Evolutionary conservation across 257 asterid genomes (phyloP).

Genomic region (Paulownia fortunei): DNA sequence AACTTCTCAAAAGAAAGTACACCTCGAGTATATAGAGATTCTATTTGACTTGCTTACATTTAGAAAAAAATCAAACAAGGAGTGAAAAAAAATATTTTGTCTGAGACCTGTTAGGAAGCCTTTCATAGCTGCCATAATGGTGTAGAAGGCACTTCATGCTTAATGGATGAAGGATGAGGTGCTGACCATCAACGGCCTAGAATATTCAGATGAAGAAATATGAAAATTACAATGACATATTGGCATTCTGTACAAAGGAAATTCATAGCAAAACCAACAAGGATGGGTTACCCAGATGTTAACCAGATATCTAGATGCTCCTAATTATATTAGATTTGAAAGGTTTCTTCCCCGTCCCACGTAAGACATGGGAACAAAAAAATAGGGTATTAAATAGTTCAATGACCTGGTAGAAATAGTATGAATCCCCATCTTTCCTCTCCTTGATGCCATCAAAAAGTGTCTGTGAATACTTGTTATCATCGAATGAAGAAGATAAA

Average conservation of each 20-base stretch:
- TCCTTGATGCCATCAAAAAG: conserved; percentile 41
- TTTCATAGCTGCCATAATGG: conserved; percentile 76
- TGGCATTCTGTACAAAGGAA: conserved; percentile 4
- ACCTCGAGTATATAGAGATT: background rate
- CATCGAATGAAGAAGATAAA: conserved; percentile 48
- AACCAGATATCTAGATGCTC: conserved; percentile 15
- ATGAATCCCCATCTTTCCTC: conserved; percentile 56
- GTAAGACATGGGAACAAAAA: background rate
- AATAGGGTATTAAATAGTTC: conserved; percentile 3
- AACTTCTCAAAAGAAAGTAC: background rate
- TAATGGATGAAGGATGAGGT: conserved; percentile 81
- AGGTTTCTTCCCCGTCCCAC: conserved; percentile 11
- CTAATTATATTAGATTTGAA: background rate
- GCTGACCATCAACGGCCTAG: conserved; percentile 94
- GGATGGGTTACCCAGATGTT: background rate
- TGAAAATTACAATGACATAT: conserved; percentile 9
- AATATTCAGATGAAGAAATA: conserved; percentile 28
- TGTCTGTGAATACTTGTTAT: conserved; percentile 33
- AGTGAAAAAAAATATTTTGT: background rate
- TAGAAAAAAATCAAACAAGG: background rate
- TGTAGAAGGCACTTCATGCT: conserved; percentile 93
- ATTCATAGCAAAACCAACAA: background rate
- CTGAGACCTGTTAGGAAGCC: conserved; percentile 82
- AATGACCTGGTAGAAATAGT: conserved; percentile 88
- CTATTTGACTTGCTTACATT: conserved; percentile 14